A percentile compares a stretch with the other conserved stretches of the same genome.
phyloP scores from a whole-genome alignment of 78 protist genomes.

The Emiliania huxleyi region DNA sequence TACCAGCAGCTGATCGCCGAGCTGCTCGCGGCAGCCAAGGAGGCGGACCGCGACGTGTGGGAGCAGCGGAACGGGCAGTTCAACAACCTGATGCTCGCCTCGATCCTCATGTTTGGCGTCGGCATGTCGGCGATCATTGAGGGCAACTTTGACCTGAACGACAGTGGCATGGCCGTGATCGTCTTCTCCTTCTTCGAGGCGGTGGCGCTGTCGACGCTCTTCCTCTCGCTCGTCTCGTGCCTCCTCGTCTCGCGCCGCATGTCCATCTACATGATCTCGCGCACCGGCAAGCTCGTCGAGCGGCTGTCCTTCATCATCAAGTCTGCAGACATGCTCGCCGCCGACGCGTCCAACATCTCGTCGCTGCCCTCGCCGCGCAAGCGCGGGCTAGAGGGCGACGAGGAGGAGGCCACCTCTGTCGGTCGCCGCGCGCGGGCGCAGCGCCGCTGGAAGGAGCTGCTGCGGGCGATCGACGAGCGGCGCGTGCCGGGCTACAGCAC shows the following conservation, averaged over 20 bases:
- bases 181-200: not conserved
- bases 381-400: too few species aligned
- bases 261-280: not conserved
- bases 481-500: too few species aligned
- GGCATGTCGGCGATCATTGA: not conserved
- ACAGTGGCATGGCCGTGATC: not conserved
- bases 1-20: constrained; percentile 21
- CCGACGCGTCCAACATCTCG: not conserved
- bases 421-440: not conserved
- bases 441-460: not conserved
- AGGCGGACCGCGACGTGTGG: constrained; percentile 22
- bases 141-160: not conserved
- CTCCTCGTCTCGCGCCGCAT: constrained; percentile 8
- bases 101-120: not conserved
- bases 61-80: not conserved
- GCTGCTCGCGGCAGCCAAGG: not conserved
- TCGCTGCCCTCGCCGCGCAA: not conserved
- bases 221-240: constrained; percentile 1
- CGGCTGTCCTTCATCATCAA: not conserved
- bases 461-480: not conserved
- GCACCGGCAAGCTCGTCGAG: not conserved
- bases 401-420: too few species aligned
- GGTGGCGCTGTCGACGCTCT: not conserved
- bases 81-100: not conserved
- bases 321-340: not conserved